Base-by-base conservation (phyloP, 306 rosid species). In the Aeschynomene evenia region DNA sequence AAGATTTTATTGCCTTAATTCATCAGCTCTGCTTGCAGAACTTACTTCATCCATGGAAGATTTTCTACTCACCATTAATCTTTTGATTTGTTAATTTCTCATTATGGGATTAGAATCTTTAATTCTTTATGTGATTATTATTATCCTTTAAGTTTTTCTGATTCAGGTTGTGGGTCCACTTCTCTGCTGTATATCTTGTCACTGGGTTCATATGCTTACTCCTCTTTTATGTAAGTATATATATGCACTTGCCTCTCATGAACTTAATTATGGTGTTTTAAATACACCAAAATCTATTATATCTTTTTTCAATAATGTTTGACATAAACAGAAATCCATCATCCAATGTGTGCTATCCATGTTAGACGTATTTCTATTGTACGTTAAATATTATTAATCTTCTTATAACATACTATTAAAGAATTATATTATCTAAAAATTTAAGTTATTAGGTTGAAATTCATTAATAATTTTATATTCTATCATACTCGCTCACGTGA, bases 161-260 rank as follows among this genome's bases (percentile, higher is more conserved):
- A 66, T 70, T 72, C 96, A 94, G 99, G 83, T 81, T 94, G 75
- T 94, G 99, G 97, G 42, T 87, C 70, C 99, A 94, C 87, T 94
- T 94, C 78, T 20, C 72, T 54, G 99, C 99, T 34, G 91, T 94
- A 71, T 94, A 94, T 86, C 15, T 82, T 37, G 84, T 94, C 79
- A 91, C 96, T 28, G 80, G 81, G 65, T 94, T 87, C 78, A 70
- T 83, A 72, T 94, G 97, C 82, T 62, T 72, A 54, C 86, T 84
- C 48, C 99, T 94, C 39, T 87, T 81, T 81, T 66, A 81, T 63
- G 99, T 94, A 88, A 84, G 97, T 78, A 66, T 31, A 52, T 78
- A 66, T 31, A 52, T 31, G 66, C 26, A 21, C 23, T 51, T 55
- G 56, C 57, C 72, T 72, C 62, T 66, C 26, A 43, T 15, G 29